Evolutionary conservation across 805 yeast genomes (phyloP), one percentile per base, ranked within the genome.

Genomic region (Kuraishia piskuri): DNA sequence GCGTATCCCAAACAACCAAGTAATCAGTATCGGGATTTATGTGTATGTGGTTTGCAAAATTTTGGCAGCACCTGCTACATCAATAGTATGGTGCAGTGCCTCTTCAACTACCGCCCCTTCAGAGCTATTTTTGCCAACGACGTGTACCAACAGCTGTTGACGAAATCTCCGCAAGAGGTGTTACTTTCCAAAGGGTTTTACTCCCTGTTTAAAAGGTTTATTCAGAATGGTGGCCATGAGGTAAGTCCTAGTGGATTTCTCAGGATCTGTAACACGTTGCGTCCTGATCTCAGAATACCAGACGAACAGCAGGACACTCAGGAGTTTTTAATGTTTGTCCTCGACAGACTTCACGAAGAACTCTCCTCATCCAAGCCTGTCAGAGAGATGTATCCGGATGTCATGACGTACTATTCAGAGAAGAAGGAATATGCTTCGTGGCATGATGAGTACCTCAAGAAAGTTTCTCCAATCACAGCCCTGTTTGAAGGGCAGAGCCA

Each of bases 231-330:
- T 17, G 81, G 83, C 2, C 75, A 78, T 47, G 74, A 84, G 0
- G 80, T 86, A 36, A 82, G 84, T 1, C 90, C 92, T 3, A 75
- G 79, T 8, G 78, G 80, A 47, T 86, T 87, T 60, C 57, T 68
- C 22, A 57, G 60, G 19, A 52, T 64, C 2, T 71, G 86, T 46
- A 74, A 82, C 49, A 65, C 72, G 1, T 61, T 85, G 22, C 80
- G 85, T 57, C 90, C 90, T 0, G 88, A 84, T 59, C 75, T 86
- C 53, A 70, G 73, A 57, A 84, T 87, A 12, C 92, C 92, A 0
- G 67, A 76, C 58, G 89, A 85, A 60, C 95, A 88, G 61, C 94
- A 88, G 62, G 95, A 88, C 64, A 84, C 91, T 1, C 90, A 87
- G 53, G 94, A 88, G 59, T 86, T 86, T 61, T 66, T 88, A 48